These are phyloP conservation scores for Suillus variegatus DNA, from an alignment of 768 basidiomycete species.

Conservation along the genomic window DNA sequence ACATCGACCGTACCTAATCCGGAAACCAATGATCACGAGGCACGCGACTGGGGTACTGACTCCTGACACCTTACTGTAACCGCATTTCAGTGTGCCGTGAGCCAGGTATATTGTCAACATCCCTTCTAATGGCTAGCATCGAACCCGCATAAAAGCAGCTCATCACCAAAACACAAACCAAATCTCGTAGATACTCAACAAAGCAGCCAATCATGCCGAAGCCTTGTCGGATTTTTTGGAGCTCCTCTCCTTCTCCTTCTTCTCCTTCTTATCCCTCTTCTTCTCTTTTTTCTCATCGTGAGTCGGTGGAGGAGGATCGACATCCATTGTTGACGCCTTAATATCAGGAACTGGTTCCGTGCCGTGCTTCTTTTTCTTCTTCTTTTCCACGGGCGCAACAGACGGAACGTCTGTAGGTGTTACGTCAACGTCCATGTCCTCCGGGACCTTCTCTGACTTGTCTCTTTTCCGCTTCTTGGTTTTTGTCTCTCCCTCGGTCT, in stretches of 20 bases:
- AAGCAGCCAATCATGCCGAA: conserved; percentile 4
- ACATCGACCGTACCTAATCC: conserved; percentile 35
- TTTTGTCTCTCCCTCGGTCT: conserved; percentile 23
- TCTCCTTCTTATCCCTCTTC: conserved; percentile 30
- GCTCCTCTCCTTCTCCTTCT: conserved; percentile 31
- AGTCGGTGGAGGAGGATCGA: conserved; percentile 18
- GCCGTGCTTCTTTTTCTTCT: conserved; percentile 15
- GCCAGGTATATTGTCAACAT: conserved; percentile 4
- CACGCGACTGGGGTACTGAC: background rate
- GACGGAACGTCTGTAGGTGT: conserved; percentile 16
- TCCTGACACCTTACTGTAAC: background rate
- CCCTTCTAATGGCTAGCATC: background rate
- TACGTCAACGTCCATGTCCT: conserved; percentile 19
- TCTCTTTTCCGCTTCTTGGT: conserved; percentile 23
- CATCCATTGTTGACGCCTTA: conserved; percentile 15
- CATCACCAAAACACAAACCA: background rate
- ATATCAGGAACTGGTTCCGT: conserved; percentile 15
- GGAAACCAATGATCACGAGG: conserved; percentile 19
- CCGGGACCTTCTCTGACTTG: conserved; percentile 19
- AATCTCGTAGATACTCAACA: conserved; percentile 1
- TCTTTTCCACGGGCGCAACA: conserved; percentile 20
- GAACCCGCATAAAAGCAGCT: background rate
- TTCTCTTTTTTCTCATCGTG: conserved; percentile 17
- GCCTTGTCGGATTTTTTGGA: conserved; percentile 21
- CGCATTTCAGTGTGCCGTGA: background rate